Conservation (phyloP, 495 filamentous ascomycete genomes). For the Echria macrotheca region DNA sequence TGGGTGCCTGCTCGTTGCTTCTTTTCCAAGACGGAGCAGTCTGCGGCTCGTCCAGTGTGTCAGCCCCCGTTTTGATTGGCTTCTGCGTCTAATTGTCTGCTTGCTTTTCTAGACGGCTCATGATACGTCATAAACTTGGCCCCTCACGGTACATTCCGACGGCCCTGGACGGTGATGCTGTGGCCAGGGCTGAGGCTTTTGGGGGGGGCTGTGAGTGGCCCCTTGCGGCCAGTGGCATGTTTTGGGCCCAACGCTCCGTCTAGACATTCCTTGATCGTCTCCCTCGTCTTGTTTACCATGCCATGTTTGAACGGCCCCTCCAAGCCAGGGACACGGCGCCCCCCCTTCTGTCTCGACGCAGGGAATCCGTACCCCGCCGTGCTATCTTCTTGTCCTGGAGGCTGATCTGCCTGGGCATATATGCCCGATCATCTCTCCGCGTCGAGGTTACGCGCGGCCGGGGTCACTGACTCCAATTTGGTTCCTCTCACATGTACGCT, state of each 20-base stretch:
- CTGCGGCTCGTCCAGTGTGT: no score
- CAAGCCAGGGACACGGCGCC: background rate
- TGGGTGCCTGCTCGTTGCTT: background rate
- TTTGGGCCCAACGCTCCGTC: background rate
- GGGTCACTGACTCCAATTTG: slow-evolving; percentile 2
- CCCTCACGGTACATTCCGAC: no score
- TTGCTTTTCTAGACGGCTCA: slow-evolving; percentile 2
- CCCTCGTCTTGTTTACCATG: slow-evolving; percentile 13
- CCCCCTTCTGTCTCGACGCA: background rate
- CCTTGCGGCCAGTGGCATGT: background rate
- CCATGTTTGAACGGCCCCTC: slow-evolving; percentile 1
- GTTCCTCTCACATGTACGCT: background rate
- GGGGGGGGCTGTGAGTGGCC: background rate
- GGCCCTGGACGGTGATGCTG: background rate
- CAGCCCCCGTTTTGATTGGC: no score
- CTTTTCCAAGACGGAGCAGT: no score
- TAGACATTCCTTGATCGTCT: slow-evolving; percentile 10
- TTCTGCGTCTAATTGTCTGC: background rate
- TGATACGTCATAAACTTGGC: no score
- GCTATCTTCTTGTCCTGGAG: background rate
- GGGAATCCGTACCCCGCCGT: background rate
- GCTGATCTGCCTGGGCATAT: slow-evolving; percentile 4
- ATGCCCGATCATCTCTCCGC: slow-evolving; percentile 4
- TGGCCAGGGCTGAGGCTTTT: background rate
- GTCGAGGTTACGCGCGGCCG: background rate